A percentile compares a stretch with the other conserved stretches of the same genome.
Evolutionary conservation across 148 eudicot species (phyloP).

Genomic region (Euryodendron excelsum): DNA sequence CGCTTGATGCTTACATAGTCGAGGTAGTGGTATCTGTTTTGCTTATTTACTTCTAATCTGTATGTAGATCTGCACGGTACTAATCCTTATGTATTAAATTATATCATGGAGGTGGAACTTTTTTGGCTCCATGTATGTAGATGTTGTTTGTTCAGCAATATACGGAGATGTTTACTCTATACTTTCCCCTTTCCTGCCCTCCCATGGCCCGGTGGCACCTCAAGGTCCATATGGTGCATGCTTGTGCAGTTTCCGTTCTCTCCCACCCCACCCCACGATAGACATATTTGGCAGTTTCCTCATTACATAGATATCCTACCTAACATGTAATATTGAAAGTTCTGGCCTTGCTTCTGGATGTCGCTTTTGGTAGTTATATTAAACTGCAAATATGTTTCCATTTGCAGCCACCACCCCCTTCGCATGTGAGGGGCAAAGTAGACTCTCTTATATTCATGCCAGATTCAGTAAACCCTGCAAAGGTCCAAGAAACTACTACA

Average conservation of each 20-base stretch:
- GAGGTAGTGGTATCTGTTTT: slow-evolving; percentile 6
- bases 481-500: no score
- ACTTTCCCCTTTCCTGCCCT: no score
- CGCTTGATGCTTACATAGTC: neutral
- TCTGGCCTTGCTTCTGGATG: neutral
- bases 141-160: neutral
- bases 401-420: no score
- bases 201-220: no score
- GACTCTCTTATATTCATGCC: no score
- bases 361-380: no score
- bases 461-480: no score
- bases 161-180: no score
- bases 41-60: neutral
- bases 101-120: neutral
- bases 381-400: no score
- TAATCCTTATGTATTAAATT: neutral
- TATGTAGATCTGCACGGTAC: neutral
- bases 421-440: no score
- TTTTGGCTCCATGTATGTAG: neutral
- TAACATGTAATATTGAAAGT: neutral
- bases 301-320: neutral
- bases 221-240: no score
- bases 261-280: neutral
- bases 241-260: no score
- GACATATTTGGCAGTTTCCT: neutral